Evolutionary conservation across 139 green algal genomes (phyloP), one percentile per base, ranked within the genome.

Genomic region (Coccomyxa sp.): DNA sequence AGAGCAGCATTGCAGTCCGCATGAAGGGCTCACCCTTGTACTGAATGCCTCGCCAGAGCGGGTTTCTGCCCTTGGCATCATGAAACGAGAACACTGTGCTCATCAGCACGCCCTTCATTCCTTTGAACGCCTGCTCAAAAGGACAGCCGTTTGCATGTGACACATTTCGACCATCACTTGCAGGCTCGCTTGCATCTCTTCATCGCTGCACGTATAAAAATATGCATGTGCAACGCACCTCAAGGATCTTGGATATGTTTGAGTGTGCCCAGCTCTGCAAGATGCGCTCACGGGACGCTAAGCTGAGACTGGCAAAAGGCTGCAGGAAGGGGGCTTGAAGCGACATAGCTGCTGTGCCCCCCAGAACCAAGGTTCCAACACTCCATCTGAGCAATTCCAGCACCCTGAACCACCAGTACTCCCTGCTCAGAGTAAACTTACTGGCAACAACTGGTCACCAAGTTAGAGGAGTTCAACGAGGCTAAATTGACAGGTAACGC

Each of bases 81-180:
- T 85, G 66, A 4, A 30, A 67, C 0, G 32, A 79, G 45, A 88
- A 87, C 3, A 83, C 76, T 0, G 68, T 63, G 21, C 16, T 66
- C 59, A 87, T 63, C 32, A 80, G 23, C 1, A 90, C 28, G 16
- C 59, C 38, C 77, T 85, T 83, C 13, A 86, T 57, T 11, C 81
- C 82, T 58, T 86, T 87, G 57, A 85, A 81, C 0, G 82, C 87
- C 83, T 90, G 81, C 71, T 82, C 10, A 77, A 10, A n/a, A 25
- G 4, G 23, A 51, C 71, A 30, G 71, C 27, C 27, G 23, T 77
- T 16, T 18, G 71, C 10, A 32, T 77, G 27, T n/a, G n/a, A 25
- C 28, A 38, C 71, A 77, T 1, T 77, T n/a, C 14, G 23, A 77
- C 1, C 7, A 12, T 45, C 1, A 45, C 1, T n/a, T 28, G 10